These are phyloP conservation scores for Aciculosporium take DNA, from an alignment of 2,329 filamentous ascomycete species.

Conservation along the genomic window DNA sequence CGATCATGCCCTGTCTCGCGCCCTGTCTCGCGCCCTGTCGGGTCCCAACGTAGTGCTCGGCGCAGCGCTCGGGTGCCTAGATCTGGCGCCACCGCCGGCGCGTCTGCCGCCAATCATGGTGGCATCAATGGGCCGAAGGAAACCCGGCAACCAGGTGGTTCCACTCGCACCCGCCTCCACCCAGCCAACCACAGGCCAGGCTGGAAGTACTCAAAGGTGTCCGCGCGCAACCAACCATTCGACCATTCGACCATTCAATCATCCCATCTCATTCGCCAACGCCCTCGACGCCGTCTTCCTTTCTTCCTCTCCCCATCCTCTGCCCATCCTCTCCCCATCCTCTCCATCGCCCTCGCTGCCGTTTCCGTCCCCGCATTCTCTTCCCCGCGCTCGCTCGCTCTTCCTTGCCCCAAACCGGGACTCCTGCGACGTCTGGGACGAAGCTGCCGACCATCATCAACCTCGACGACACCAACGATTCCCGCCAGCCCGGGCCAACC, in stretches of 20 bases:
- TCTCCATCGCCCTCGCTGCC: neutral
- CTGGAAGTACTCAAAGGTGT: too few species aligned
- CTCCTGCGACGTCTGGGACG: slow-evolving; percentile 5
- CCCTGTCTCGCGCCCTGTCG: too few species aligned
- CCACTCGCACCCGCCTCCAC: neutral
- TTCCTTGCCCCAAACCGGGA: neutral
- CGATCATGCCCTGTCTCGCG: too few species aligned
- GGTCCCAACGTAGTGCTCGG: too few species aligned
- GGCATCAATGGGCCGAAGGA: too few species aligned
- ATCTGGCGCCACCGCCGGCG: too few species aligned
- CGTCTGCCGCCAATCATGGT: too few species aligned
- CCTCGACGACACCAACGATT: slow-evolving; percentile 2
- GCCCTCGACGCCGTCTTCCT: neutral
- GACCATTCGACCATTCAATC: neutral
- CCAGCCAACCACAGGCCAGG: neutral
- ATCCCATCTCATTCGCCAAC: neutral
- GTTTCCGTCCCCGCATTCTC: neutral
- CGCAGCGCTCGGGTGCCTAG: too few species aligned
- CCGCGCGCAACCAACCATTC: neutral
- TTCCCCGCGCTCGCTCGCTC: neutral
- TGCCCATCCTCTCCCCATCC: too few species aligned
- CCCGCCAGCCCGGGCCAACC: neutral
- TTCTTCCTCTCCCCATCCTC: too few species aligned
- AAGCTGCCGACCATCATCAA: neutral
- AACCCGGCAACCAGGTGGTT: too few species aligned